Evolutionary conservation across 495 filamentous ascomycete genomes (phyloP), one percentile per base, ranked within the genome.

Genomic region (Pyrenopolyporus hunteri): DNA sequence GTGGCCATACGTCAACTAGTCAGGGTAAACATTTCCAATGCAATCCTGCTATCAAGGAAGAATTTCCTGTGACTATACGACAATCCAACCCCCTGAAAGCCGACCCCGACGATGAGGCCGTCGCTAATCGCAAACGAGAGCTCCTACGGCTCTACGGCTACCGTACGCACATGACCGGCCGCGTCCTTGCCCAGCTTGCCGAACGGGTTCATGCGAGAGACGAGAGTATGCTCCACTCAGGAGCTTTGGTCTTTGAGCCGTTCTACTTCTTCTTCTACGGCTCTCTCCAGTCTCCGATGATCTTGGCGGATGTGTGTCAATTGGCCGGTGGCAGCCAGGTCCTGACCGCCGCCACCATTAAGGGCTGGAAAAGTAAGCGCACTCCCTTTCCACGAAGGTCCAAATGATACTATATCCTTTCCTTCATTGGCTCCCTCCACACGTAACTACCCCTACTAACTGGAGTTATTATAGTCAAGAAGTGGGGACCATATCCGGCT

Each of bases 241-340:
- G n/a, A n/a, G n/a, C n/a, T n/a, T n/a, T 53, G 29, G 46, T 37
- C 28, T 69, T 69, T 29, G 31, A 63, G 46, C 66, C 66, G 6
- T 69, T 69, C 46, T 69, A 69, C 42, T 69, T 69, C 58, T 69
- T 69, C 51, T 69, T 69, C 58, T 66, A 69, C 35, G 66, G 66
- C 29, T 59, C 63, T 28, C 63, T 69, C 6, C 63, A 66, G 50
- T 6, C 26, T 8, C 28, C 48, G 16, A 9, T 6, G 1, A 45
- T 61, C 7, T n/a, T 66, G 8, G 13, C 8, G 1, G 0, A 11
- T 1, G 43, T 45, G 0, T 59, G 53, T 31, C 1, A 3, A 3
- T 37, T 66, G 8, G 22, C 13, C 2, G 19, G 46, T 9, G 6
- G 0, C 19, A 6, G 33, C 17, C 60, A 28, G 16, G 29, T 31